Evolutionary conservation across 2,329 filamentous ascomycete genomes (phyloP).

Genomic region (Aspergillus novofumigatus): DNA sequence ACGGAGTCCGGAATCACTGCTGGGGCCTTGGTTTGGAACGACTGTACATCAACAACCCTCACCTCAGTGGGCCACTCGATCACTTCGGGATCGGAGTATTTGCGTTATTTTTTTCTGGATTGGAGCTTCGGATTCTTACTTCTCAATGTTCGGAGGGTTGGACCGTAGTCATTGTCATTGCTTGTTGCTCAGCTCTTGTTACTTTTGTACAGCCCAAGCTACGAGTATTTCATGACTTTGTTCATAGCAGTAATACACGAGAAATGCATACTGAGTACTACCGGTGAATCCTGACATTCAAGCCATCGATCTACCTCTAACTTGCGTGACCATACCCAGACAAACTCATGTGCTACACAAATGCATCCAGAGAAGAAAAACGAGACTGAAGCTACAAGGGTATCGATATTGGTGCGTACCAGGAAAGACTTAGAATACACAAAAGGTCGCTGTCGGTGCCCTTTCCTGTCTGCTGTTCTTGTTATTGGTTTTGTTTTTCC

Average conservation of each 20-base stretch:
- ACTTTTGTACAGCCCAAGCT: neutral
- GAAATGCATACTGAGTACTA: neutral
- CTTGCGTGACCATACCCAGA: neutral
- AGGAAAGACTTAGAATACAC: constrained; percentile 27
- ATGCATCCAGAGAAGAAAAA: neutral
- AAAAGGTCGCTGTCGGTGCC: constrained; percentile 9
- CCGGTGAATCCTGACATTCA: neutral
- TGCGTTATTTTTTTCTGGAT: too few species aligned
- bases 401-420: constrained; percentile 33
- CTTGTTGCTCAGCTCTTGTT: neutral
- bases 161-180: too few species aligned
- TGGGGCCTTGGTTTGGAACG: neutral
- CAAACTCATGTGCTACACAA: neutral
- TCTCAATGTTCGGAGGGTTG: too few species aligned
- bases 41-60: constrained; percentile 4
- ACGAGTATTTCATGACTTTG: neutral
- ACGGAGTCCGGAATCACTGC: neutral
- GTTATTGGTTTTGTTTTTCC: constrained; percentile 7
- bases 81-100: neutral
- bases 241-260: neutral
- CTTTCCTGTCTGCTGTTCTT: constrained; percentile 12
- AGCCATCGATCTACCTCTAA: neutral
- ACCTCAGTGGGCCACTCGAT: neutral
- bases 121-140: neutral
- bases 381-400: constrained; percentile 27